Evolutionary conservation across 257 asterid genomes (phyloP).

Genomic region (Salvia hispanica): DNA sequence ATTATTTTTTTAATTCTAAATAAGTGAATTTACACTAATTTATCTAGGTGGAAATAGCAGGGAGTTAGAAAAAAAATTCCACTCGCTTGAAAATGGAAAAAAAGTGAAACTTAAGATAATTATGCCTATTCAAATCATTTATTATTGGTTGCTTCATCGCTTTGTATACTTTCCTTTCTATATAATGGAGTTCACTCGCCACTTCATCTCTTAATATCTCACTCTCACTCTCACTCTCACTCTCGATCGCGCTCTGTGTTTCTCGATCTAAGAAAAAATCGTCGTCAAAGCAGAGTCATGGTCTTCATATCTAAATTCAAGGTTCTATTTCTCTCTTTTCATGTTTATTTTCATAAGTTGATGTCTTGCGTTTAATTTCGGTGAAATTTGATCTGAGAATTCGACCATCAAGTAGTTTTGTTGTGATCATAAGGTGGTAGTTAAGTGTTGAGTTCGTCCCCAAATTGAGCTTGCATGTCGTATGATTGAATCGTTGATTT

Average conservation of each 20-base stretch:
- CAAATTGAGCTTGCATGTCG: neutral
- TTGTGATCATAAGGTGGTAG: neutral
- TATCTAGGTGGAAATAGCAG: neutral
- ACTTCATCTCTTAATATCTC: constrained; percentile 20
- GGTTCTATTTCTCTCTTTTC: constrained; percentile 34
- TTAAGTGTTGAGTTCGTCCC: neutral
- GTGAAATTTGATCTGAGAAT: neutral
- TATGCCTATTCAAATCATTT: neutral
- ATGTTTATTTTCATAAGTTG: neutral
- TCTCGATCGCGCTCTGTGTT: constrained; percentile 24
- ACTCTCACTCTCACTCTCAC: neutral
- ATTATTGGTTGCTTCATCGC: neutral
- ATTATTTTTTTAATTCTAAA: too few species aligned
- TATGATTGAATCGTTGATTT: constrained; percentile 12
- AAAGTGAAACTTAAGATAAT: neutral
- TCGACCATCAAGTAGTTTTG: constrained; percentile 22
- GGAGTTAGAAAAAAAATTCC: neutral
- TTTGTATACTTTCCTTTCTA: too few species aligned
- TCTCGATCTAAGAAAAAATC: constrained; percentile 26
- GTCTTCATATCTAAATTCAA: constrained; percentile 44
- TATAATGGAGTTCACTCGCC: constrained; percentile 23
- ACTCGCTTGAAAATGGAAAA: constrained; percentile 4
- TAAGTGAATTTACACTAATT: too few species aligned
- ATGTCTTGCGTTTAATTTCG: constrained; percentile 11
- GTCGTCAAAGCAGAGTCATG: constrained; percentile 28